Conservation (phyloP, 1,139 yeast genomes). For the Kazachstania sp. region DNA sequence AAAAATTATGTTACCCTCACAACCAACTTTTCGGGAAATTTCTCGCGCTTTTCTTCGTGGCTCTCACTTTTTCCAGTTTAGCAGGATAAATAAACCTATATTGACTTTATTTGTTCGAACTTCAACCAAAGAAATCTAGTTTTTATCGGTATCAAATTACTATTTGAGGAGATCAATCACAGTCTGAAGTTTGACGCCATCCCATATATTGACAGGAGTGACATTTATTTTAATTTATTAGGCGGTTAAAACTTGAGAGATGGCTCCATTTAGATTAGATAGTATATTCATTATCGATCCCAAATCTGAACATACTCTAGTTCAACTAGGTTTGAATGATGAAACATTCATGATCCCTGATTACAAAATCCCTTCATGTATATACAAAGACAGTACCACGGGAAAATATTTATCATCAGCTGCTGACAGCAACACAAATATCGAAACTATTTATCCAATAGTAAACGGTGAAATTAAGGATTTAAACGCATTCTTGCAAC, state of each 20-base stretch:
- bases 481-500: constrained; percentile 60
- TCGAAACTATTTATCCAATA: constrained; percentile 52
- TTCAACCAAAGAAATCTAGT: too few relatives aligned
- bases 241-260: constrained; percentile 8
- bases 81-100: too few relatives aligned
- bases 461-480: constrained; percentile 54
- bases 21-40: too few relatives aligned
- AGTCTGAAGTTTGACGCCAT: too few relatives aligned
- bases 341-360: constrained; percentile 65
- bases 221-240: too few relatives aligned
- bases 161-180: too few relatives aligned
- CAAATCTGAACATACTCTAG: constrained; percentile 68
- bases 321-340: constrained; percentile 76
- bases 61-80: too few relatives aligned
- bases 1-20: too few relatives aligned
- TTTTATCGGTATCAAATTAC: too few relatives aligned
- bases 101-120: too few relatives aligned
- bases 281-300: constrained; percentile 56
- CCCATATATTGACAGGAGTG: too few relatives aligned
- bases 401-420: constrained; percentile 4
- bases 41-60: too few relatives aligned
- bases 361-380: constrained; percentile 64
- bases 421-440: constrained; percentile 30
- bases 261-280: constrained; percentile 44
- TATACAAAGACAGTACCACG: constrained; percentile 43